phyloP scores from a whole-genome alignment of 2,329 filamentous ascomycete genomes.

The Penicillium paneum region DNA sequence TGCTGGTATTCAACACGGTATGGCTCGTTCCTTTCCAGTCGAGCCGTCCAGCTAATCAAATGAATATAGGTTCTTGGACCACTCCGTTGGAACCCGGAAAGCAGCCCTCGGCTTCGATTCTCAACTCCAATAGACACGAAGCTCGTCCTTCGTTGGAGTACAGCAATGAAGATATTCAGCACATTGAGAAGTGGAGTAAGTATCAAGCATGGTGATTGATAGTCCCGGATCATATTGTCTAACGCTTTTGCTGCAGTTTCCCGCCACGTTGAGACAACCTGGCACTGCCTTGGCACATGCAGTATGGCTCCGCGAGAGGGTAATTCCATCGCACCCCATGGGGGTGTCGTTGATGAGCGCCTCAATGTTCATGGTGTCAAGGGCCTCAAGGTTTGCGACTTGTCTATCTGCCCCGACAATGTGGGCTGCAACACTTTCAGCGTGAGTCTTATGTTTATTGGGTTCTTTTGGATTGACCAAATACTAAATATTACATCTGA shows the following conservation, averaged over 20 bases:
- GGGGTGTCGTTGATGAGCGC: conserved; percentile 70
- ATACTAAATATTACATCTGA: not conserved
- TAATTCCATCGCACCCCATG: conserved; percentile 74
- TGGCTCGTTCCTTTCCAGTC: not conserved
- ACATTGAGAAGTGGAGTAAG: conserved; percentile 61
- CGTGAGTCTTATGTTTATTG: conserved; percentile 21
- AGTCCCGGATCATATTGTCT: not conserved
- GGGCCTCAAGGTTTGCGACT: conserved; percentile 72
- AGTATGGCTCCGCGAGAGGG: conserved; percentile 74
- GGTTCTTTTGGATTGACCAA: rapidly evolving
- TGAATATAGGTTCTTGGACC: conserved; percentile 55
- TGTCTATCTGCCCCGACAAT: conserved; percentile 75
- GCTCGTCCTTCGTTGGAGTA: conserved; percentile 66
- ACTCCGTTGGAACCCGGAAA: conserved; percentile 56
- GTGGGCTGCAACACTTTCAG: conserved; percentile 66
- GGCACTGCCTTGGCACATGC: conserved; percentile 67
- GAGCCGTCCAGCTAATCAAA: not conserved
- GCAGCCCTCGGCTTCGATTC: conserved; percentile 46
- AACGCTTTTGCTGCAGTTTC: conserved; percentile 45
- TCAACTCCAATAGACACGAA: conserved; percentile 64
- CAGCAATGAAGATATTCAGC: conserved; percentile 51
- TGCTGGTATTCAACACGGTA: conserved; percentile 69
- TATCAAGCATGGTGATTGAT: not conserved
- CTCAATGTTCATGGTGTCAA: conserved; percentile 75
- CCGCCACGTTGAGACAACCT: conserved; percentile 72